Conservation (phyloP, 1,284 basidiomycete species). For the Anthracocystis setariae region DNA sequence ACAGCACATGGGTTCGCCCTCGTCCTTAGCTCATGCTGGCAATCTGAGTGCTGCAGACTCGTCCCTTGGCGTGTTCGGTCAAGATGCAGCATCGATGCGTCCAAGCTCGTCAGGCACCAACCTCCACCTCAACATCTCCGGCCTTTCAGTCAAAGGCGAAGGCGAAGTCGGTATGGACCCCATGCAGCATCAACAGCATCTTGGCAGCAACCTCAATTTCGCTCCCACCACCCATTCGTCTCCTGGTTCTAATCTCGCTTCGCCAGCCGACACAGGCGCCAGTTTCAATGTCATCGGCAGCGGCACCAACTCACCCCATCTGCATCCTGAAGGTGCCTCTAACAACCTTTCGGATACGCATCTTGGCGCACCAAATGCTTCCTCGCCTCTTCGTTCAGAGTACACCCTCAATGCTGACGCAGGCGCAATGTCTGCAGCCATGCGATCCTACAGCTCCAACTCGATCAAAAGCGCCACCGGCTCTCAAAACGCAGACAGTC, state of each 20-base stretch:
- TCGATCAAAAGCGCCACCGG: constrained; percentile 43
- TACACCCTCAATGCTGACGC: constrained; percentile 24
- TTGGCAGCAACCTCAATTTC: constrained; percentile 17
- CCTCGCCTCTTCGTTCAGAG: constrained; percentile 35
- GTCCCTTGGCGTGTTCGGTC: constrained; percentile 14
- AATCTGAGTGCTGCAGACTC: constrained; percentile 15
- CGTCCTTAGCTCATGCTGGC: constrained; percentile 8
- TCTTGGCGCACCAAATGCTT: constrained; percentile 19
- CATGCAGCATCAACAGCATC: constrained; percentile 16
- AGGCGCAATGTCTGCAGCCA: constrained; percentile 10
- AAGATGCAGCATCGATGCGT: constrained; percentile 19
- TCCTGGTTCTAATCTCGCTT: constrained; percentile 28
- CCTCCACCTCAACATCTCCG: constrained; percentile 48
- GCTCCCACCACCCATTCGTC: constrained; percentile 18
- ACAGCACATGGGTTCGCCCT: constrained; percentile 17
- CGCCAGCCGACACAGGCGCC: constrained; percentile 24
- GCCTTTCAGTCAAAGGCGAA: constrained; percentile 39
- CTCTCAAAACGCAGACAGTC: constrained; percentile 41
- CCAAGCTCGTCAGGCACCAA: constrained; percentile 37
- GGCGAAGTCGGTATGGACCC: background rate
- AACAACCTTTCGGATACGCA: constrained; percentile 14
- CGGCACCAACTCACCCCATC: constrained; percentile 14
- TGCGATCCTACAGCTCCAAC: constrained; percentile 43
- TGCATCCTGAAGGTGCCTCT: constrained; percentile 21
- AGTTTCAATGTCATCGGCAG: constrained; percentile 7